These are phyloP conservation scores for Neurospora sp. DNA, from an alignment of 495 filamentous ascomycete species.

Conservation along the genomic window DNA sequence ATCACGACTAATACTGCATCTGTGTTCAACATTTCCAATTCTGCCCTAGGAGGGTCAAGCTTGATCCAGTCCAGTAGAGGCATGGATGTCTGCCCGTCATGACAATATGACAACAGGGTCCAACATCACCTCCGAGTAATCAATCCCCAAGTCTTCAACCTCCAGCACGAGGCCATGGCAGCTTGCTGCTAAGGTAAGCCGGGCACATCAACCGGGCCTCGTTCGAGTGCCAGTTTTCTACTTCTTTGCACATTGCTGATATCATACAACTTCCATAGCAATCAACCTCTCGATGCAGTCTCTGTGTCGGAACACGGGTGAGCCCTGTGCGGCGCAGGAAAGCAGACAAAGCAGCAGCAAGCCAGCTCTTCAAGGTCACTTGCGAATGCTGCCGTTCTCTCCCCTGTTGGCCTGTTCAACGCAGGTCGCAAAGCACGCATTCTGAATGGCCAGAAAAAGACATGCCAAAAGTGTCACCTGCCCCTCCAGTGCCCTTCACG, in stretches of 20 bases:
- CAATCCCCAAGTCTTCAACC: neutral
- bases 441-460: constrained; percentile 10
- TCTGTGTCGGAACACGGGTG: neutral
- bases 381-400: neutral
- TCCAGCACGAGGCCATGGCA: neutral
- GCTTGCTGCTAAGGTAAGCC: neutral
- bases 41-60: neutral
- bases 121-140: neutral
- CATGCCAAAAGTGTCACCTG: constrained; percentile 19
- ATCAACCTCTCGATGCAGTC: neutral
- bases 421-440: neutral
- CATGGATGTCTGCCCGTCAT: neutral
- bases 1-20: neutral
- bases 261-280: neutral
- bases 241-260: neutral
- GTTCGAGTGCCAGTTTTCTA: neutral
- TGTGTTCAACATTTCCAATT: neutral
- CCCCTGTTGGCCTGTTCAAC: neutral
- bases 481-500: constrained; percentile 12
- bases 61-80: neutral
- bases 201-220: neutral
- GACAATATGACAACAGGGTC: neutral
- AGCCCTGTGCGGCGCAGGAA: neutral
- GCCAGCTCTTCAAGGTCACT: neutral
- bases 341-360: neutral